Percentiles rank a stretch among this genome's conserved stretches.
phyloP scores from a whole-genome alignment of 2,329 filamentous ascomycete genomes.

The Alternaria consortialis region DNA sequence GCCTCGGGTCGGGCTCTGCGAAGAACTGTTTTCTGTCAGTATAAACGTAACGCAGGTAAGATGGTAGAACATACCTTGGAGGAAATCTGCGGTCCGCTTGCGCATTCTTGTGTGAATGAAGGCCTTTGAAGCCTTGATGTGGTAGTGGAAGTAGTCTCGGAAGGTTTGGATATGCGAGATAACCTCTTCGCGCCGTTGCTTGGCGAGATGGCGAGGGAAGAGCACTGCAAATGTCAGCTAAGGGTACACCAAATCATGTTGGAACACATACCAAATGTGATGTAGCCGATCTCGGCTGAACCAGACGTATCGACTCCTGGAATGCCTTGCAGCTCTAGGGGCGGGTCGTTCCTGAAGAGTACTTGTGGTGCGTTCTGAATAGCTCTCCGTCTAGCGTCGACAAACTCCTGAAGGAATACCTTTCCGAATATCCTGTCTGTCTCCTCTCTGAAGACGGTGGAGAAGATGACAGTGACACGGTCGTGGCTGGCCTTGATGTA shows the following conservation, averaged over 20 bases:
- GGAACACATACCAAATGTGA: slow-evolving; percentile 83
- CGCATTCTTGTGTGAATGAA: slow-evolving; percentile 99
- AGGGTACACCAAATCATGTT: slow-evolving; percentile 23
- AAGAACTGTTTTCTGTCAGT: slow-evolving; percentile 72
- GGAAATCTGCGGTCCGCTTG: slow-evolving; percentile 95
- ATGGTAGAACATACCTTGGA: slow-evolving; percentile 74
- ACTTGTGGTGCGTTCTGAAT: slow-evolving; percentile 99
- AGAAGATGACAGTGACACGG: slow-evolving; percentile 98
- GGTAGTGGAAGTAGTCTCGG: slow-evolving; percentile 99
- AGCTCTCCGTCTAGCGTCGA: slow-evolving; percentile 90
- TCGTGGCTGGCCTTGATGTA: slow-evolving; percentile 98
- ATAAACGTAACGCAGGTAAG: background rate
- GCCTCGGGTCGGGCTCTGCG: slow-evolving; percentile 93
- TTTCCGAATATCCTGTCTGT: slow-evolving; percentile 98
- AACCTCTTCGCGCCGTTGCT: slow-evolving; percentile 88
- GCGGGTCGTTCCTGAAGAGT: slow-evolving; percentile 92
- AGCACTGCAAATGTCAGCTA: slow-evolving; percentile 68
- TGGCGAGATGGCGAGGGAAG: slow-evolving; percentile 92
- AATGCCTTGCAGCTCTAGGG: slow-evolving; percentile 86
- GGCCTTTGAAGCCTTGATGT: slow-evolving; percentile 99
- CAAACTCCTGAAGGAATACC: slow-evolving; percentile 94
- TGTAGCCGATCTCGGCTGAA: slow-evolving; percentile 91
- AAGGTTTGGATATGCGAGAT: slow-evolving; percentile 99
- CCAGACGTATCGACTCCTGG: slow-evolving; percentile 77
- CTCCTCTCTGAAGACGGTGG: slow-evolving; percentile 96